Percentiles rank a stretch among this genome's conserved stretches.
These are phyloP conservation scores for Chytridium lagenaria DNA, from an alignment of 371 early-diverging fungal species.

Conservation along the genomic window DNA sequence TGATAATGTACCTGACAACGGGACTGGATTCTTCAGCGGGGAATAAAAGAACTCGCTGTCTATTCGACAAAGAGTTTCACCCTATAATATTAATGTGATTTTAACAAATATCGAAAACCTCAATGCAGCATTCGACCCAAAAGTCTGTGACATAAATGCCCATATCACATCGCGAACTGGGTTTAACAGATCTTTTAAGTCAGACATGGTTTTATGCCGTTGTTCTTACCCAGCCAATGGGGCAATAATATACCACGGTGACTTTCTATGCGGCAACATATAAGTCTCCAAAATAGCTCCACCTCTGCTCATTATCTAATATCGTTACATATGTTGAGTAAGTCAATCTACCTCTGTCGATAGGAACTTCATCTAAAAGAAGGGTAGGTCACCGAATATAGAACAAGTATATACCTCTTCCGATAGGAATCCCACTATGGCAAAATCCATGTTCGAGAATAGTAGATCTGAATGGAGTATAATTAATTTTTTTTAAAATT, in stretches of 20 bases:
- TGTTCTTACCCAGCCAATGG: slow-evolving; percentile 2
- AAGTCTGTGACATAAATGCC: slow-evolving; percentile 29
- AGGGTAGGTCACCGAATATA: too few relatives aligned
- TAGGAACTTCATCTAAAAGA: too few relatives aligned
- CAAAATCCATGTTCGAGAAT: too few relatives aligned
- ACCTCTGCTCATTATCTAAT: background rate
- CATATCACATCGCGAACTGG: background rate
- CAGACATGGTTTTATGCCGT: too few relatives aligned
- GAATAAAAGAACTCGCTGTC: background rate
- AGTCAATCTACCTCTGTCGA: too few relatives aligned
- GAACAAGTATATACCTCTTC: too few relatives aligned
- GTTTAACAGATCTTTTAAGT: background rate
- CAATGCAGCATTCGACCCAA: slow-evolving; percentile 32
- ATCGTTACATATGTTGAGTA: too few relatives aligned
- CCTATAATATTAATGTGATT: background rate
- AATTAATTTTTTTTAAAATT: too few relatives aligned
- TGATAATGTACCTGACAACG: too few relatives aligned
- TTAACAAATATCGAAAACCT: slow-evolving; percentile 16
- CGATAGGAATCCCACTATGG: too few relatives aligned
- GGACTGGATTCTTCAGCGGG: background rate
- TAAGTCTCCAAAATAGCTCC: background rate
- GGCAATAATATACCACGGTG: background rate
- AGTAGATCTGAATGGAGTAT: too few relatives aligned
- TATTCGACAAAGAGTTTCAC: background rate
- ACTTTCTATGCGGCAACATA: background rate